Evolutionary conservation across 805 yeast genomes (phyloP).

Genomic region (Dipodascus albidus): DNA sequence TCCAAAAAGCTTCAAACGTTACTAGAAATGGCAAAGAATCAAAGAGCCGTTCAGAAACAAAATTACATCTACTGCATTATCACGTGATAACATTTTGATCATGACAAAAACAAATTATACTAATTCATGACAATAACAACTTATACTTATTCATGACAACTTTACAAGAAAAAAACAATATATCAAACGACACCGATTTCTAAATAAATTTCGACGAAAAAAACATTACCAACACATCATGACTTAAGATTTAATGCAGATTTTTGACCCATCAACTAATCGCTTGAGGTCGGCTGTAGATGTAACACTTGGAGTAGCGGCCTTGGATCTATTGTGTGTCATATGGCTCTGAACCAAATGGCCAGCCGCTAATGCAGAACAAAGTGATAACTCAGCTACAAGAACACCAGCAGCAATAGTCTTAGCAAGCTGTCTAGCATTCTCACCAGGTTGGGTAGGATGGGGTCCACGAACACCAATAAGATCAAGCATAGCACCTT

Average conservation of each 20-base stretch:
- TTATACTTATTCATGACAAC: neutral
- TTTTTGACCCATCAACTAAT: constrained; percentile 60
- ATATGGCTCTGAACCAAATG: constrained; percentile 96
- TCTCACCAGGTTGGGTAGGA: constrained; percentile 84
- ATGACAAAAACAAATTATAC: too few relatives aligned
- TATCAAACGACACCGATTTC: neutral
- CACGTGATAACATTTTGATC: neutral
- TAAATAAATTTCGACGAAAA: neutral
- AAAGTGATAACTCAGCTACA: constrained; percentile 90
- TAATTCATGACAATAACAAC: too few relatives aligned
- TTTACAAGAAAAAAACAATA: neutral
- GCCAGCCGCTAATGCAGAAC: constrained; percentile 97
- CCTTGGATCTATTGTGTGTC: constrained; percentile 77
- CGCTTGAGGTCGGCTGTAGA: constrained; percentile 34
- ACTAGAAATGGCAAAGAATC: too few relatives aligned
- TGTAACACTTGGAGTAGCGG: constrained; percentile 29
- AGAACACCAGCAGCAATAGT: constrained; percentile 89
- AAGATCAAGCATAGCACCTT: constrained; percentile 88
- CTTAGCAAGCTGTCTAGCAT: constrained; percentile 86
- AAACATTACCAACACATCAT: neutral
- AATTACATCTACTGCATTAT: too few relatives aligned
- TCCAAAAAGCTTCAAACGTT: too few relatives aligned
- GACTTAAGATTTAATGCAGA: constrained; percentile 45
- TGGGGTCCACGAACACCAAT: constrained; percentile 95
- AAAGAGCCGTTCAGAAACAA: neutral